phyloP scores from a whole-genome alignment of 306 rosid genomes.

The Pachyrhizus erosus region DNA sequence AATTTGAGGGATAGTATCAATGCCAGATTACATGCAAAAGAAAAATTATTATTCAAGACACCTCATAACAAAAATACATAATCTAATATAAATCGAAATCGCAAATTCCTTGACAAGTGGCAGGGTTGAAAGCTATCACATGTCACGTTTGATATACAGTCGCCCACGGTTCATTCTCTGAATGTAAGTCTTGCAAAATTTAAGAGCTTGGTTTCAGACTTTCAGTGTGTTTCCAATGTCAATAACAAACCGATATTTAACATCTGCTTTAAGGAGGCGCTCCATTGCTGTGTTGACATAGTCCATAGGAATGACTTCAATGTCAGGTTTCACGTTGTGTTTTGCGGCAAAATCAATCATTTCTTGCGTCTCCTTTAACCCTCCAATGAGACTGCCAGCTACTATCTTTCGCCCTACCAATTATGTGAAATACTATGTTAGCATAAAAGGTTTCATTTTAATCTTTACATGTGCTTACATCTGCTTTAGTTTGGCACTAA shows the following conservation, averaged over 20 bases:
- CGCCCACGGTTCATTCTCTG: neutral
- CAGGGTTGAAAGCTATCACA: neutral
- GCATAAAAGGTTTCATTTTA: neutral
- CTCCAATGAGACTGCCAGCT: conserved; percentile 45
- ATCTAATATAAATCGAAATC: too few species aligned
- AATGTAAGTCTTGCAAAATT: neutral
- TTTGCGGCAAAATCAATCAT: conserved; percentile 59
- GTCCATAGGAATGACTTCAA: conserved; percentile 50
- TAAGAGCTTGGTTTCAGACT: conserved; percentile 25
- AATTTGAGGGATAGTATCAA: too few species aligned
- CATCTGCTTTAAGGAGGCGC: conserved; percentile 51
- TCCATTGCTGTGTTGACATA: conserved; percentile 58
- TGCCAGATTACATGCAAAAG: too few species aligned
- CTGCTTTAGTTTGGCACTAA: too few species aligned
- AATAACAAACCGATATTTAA: conserved; percentile 58
- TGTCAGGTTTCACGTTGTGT: conserved; percentile 50
- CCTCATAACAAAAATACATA: neutral
- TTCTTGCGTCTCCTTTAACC: conserved; percentile 57
- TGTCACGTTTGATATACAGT: neutral
- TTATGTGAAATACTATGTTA: neutral
- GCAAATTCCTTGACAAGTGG: neutral
- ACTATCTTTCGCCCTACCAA: conserved; percentile 27
- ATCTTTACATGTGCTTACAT: neutral
- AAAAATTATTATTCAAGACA: neutral
- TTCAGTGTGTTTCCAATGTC: conserved; percentile 50